phyloP scores from a whole-genome alignment of 192 early-diverging fungal genomes.

The Obelidium mucronatum region DNA sequence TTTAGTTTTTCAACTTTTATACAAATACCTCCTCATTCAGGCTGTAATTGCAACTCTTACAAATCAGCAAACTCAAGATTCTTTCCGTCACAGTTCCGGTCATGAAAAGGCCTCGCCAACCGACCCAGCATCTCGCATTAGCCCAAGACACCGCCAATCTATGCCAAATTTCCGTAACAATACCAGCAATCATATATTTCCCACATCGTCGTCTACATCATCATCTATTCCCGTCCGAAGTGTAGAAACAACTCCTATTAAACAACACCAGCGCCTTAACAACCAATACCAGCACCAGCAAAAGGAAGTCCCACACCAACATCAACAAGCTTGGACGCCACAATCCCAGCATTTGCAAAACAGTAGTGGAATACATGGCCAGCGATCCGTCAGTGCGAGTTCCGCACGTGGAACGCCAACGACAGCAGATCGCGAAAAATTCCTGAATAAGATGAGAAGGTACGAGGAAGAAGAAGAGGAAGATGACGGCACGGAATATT shows the following conservation, averaged over 20 bases:
- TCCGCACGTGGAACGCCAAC: neutral
- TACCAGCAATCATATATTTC: neutral
- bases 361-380: too few relatives aligned
- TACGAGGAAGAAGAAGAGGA: constrained; percentile 33
- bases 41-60: constrained; percentile 17
- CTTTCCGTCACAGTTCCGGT: too few relatives aligned
- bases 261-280: neutral
- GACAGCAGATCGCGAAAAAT: constrained; percentile 2
- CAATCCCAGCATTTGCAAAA: too few relatives aligned
- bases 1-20: neutral
- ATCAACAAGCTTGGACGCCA: too few relatives aligned
- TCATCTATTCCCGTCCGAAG: neutral
- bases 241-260: neutral
- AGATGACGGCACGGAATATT: neutral
- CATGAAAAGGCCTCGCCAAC: neutral
- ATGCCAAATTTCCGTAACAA: constrained; percentile 18
- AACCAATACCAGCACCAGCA: too few relatives aligned
- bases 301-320: too few relatives aligned
- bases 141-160: neutral
- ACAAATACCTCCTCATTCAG: constrained; percentile 1
- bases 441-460: constrained; percentile 27
- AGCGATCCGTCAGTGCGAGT: too few relatives aligned
- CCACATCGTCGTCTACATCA: constrained; percentile 3
- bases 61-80: neutral
- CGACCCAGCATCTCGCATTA: neutral